phyloP scores from a whole-genome alignment of 2,329 filamentous ascomycete genomes.

The Colletotrichum chrysophilum region DNA sequence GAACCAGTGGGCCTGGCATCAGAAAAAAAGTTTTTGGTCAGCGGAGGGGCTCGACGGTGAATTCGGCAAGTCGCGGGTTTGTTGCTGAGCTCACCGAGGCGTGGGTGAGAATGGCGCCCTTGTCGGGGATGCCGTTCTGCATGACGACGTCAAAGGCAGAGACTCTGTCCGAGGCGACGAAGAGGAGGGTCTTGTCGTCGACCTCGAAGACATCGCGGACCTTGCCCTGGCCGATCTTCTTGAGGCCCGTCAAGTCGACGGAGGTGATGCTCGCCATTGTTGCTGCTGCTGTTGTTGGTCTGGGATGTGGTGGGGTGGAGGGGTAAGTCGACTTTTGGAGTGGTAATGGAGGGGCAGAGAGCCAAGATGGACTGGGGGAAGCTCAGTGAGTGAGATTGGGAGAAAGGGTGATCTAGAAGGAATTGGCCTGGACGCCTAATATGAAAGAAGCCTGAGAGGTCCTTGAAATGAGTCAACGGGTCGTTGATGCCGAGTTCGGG shows the following conservation, averaged over 20 bases:
- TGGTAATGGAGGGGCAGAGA: background rate
- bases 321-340: background rate
- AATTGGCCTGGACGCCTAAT: background rate
- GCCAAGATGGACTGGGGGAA: background rate
- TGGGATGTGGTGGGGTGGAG: constrained; percentile 3
- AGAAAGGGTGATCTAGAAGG: background rate
- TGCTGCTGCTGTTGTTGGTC: background rate
- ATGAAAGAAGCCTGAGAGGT: background rate
- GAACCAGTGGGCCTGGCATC: constrained; percentile 56
- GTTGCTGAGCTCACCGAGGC: constrained; percentile 28
- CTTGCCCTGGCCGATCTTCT: constrained; percentile 56
- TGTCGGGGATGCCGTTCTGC: constrained; percentile 66
- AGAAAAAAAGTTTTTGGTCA: background rate
- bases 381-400: background rate
- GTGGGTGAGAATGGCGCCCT: constrained; percentile 56
- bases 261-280: constrained; percentile 19
- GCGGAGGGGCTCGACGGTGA: background rate
- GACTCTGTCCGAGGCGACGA: constrained; percentile 88
- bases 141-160: constrained; percentile 95
- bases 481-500: constrained; percentile 5
- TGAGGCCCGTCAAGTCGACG: constrained; percentile 20
- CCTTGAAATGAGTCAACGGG: constrained; percentile 1
- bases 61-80: background rate
- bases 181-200: constrained; percentile 74
- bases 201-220: constrained; percentile 83